Evolutionary conservation across 331 rosid species (phyloP), one percentile per base, ranked within the genome.

Genomic region (Malus hybrid): DNA sequence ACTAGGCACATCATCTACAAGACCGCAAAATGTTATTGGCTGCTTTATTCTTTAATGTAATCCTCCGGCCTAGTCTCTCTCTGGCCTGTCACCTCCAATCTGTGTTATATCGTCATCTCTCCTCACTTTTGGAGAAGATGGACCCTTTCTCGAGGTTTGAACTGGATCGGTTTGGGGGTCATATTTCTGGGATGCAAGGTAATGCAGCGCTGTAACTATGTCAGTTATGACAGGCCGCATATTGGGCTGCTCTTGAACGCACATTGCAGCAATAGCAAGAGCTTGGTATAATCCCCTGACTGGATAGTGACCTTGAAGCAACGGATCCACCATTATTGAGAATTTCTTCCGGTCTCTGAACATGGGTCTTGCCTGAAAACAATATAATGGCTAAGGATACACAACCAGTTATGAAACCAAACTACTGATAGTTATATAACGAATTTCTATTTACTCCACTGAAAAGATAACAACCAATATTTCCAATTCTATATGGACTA

Each of bases 121-220:
- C 61, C 15, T 70, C 36, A 18, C 48, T 20, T 18, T 62, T 29
- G 80, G 80, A 60, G 89, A 78, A 66, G 80, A 42, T 7, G 79
- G 22, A 68, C 70, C 69, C 79, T 65, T 84, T 73, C 61, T 64
- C 12, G 77, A 71, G 77, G 65, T 60, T 58, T 77, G 82, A 7
- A 55, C 67, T 0, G 61, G 32, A 64, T 76, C 81, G 24, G 22
- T 26, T 56, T 44, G 78, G 10, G 90, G 87, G 63, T 88, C 91
- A 12, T 82, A 88, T 39, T 80, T 86, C 72, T 92, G 93, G 28
- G 93, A 82, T 69, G 97, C 92, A 29, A 95, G 87, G 84, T 84
- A 95, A 67, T 88, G 79, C 22, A 95, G 75, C 57, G 99, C 99
- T 2, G 91, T 81, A 19, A 95, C 99, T 32, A 95, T 91, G 60